Evolutionary conservation across 129 eudicot species (phyloP), one percentile per base, ranked within the genome.

Genomic region (Helichrysum umbraculigerum): DNA sequence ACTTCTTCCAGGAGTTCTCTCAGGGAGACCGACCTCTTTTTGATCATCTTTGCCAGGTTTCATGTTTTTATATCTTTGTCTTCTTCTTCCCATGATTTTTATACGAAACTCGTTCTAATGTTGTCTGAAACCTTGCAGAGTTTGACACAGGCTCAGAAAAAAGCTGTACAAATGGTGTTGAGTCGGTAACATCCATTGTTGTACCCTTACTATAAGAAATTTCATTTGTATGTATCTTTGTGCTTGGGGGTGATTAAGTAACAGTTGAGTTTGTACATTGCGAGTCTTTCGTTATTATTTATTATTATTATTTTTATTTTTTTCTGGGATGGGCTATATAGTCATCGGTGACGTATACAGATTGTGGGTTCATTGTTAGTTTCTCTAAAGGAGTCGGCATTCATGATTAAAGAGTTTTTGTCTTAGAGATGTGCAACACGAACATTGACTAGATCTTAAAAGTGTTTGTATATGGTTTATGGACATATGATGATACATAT

Each of bases 11-110:
- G 60, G 91, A 89, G 77, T 91, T 94, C 47, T 88, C 86, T 70
- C 96, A 84, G 51, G 86, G 85, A 44, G 92, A 91, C 81, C 29
- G 58, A 8, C 84, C 87, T 72, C 86, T 77, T 75, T 91, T 91
- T 71, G 86, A 91, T 76, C 91, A 87, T 81, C 90, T 94, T 65
- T 85, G 89, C 74, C 96, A 94, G 99, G 99, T 94, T 61, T 61
- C 41, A 47, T 72, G 60, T 19, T 0, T 67, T 76, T 50, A 42
- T 71, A 8, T 8, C 51, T 30, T 32, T 70, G 11, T 63, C 28
- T 37, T 35, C 28, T 37, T 35, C 2, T 30, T 44, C 16, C 44
- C 39, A 1, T 3, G 7, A 42, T 69, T 33, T 60, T 9, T 28
- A 19, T 59, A 60, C 34, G 52, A 39, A 34, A 65, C 17, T 57